phyloP scores from a whole-genome alignment of 768 basidiomycete species.

The Trametes villosa region DNA sequence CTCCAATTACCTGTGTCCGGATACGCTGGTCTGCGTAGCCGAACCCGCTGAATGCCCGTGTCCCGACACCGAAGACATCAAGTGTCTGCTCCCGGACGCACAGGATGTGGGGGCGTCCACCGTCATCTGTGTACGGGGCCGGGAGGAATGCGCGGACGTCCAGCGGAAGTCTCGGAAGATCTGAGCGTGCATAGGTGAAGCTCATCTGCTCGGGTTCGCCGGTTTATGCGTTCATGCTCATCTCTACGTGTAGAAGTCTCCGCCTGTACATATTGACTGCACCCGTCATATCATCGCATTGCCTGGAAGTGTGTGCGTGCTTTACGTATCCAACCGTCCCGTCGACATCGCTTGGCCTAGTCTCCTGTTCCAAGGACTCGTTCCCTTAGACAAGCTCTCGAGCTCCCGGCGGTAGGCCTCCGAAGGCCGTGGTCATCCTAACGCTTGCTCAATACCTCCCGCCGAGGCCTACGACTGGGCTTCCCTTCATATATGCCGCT shows the following conservation, averaged over 20 bases:
- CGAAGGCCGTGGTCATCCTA: no score
- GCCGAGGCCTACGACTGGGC: no score
- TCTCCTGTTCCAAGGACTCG: no score
- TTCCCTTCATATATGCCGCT: no score
- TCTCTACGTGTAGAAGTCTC: neutral
- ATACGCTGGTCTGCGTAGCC: conserved; percentile 70
- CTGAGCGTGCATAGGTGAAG: neutral
- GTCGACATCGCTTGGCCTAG: no score
- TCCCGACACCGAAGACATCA: conserved; percentile 75
- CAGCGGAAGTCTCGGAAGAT: conserved; percentile 49
- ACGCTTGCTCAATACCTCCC: no score
- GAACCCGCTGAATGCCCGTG: conserved; percentile 75
- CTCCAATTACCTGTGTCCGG: conserved; percentile 75
- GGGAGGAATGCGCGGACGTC: conserved; percentile 63
- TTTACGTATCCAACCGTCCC: no score
- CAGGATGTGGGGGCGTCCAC: conserved; percentile 58
- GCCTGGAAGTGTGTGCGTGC: no score
- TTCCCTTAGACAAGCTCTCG: no score
- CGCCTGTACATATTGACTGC: neutral
- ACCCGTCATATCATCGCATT: no score
- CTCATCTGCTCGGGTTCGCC: no score
- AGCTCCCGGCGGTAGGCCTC: no score
- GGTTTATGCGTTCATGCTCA: neutral
- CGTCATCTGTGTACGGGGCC: conserved; percentile 71
- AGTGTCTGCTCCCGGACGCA: conserved; percentile 72